Base-by-base conservation (phyloP, 805 yeast species). In the Limtongozyma cylindracea region DNA sequence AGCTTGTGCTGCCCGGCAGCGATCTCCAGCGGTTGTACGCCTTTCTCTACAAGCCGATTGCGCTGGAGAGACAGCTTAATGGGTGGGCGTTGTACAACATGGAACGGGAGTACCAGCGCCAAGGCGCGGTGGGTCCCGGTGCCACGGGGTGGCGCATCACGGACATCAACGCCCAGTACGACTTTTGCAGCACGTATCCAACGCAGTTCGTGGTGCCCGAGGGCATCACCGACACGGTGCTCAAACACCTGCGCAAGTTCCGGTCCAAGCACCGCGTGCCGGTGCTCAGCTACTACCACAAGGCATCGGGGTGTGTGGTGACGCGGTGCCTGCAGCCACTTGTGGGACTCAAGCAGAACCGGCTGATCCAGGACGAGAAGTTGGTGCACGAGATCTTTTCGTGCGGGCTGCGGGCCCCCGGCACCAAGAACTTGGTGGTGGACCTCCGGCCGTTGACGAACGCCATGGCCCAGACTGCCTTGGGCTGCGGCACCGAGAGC, bases 401-500 rank as follows among this genome's bases (percentile, higher is more conserved):
- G 12, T 29, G 32, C 12, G 47, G 37, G 5, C 32, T 37, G 19
- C 34, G 31, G 10, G 35, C 33, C 11, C 53, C 48, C 28, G 52
- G 53, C 5, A 49, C 48, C 43, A 39, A 31, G 35, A 57, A 82
- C 35, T 43, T 88, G 14, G 67, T 88, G 15, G 84, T 78, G 4
- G 98, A 88, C 46, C 73, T 91, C 12, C 53, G 98, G 25, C 98
- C 98, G 1, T 42, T 80, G 13, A 72, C 95, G 0, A 88, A 88
- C 42, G 96, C 96, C 6, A 61, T 80, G 61, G 96, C 94, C 0
- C 96, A 88, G 35, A 76, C 77, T 20, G 96, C 96, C 0, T 46
- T 88, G 10, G 98, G 98, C 8, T 98, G 95, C n/a, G 98, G 98
- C 1, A 72, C 94, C 0, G 98, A 88, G 38, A 71, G 62, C 31